These are phyloP conservation scores for Thelonectria blattea DNA, from an alignment of 2,329 filamentous ascomycete genomes.

Conservation along the genomic window DNA sequence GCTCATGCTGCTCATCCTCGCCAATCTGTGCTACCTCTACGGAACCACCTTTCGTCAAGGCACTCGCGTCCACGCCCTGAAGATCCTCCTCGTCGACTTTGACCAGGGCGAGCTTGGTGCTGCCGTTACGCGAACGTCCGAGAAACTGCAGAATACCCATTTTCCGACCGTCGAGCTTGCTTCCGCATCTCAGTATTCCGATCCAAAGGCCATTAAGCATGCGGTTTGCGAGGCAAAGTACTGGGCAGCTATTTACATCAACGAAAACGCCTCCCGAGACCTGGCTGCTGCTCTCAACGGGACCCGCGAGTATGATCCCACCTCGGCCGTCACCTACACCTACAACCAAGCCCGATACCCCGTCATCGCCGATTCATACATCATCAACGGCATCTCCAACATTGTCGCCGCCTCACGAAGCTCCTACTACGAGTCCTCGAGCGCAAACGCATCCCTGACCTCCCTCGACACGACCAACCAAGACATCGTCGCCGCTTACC, in stretches of 20 bases:
- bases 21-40: constrained; percentile 5
- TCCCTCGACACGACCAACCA: background rate
- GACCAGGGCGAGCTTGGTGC: background rate
- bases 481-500: background rate
- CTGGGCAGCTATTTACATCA: constrained; percentile 7
- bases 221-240: background rate
- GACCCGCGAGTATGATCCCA: background rate
- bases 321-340: background rate
- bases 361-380: background rate
- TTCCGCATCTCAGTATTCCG: background rate
- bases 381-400: background rate
- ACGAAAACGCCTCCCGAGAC: background rate
- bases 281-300: background rate
- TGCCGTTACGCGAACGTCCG: background rate
- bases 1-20: constrained; percentile 1
- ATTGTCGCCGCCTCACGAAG: background rate
- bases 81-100: constrained; percentile 12
- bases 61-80: constrained; percentile 4
- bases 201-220: background rate
- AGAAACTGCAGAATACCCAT: background rate
- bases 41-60: constrained; percentile 1
- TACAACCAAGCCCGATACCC: constrained; percentile 9
- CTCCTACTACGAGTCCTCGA: background rate
- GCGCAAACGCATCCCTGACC: background rate
- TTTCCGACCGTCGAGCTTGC: constrained; percentile 2